phyloP scores from a whole-genome alignment of 2,329 filamentous ascomycete species.

The Xylaria sp. region DNA sequence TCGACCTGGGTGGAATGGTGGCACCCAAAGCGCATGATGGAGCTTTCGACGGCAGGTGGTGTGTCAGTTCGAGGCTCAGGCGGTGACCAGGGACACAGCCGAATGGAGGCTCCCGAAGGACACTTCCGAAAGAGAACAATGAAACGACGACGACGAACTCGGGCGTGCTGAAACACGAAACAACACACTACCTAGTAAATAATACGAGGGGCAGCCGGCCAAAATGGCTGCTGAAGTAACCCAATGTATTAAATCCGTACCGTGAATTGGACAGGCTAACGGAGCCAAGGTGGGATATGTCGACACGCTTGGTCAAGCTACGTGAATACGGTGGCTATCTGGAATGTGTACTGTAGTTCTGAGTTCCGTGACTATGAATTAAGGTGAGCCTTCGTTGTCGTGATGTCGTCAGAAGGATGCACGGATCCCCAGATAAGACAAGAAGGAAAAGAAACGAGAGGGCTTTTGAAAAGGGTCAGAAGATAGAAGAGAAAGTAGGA shows the following conservation, averaged over 20 bases:
- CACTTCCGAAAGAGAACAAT: conserved; percentile 14
- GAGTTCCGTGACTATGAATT: not conserved
- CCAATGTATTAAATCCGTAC: conserved; percentile 2
- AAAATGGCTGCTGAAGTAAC: conserved; percentile 16
- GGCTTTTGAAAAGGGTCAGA: conserved; percentile 4
- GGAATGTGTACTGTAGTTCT: not conserved
- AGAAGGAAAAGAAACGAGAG: conserved; percentile 9
- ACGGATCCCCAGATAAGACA: not conserved
- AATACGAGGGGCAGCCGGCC: conserved; percentile 18
- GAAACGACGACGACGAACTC: conserved; percentile 18
- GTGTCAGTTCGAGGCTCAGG: conserved; percentile 17
- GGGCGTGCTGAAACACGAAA: conserved; percentile 22
- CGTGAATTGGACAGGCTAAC: not conserved
- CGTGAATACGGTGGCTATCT: not conserved
- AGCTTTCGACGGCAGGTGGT: conserved; percentile 22
- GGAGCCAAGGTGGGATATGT: not conserved
- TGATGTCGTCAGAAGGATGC: conserved; percentile 3
- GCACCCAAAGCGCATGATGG: conserved; percentile 40
- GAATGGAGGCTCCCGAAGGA: conserved; percentile 5
- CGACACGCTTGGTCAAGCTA: not conserved
- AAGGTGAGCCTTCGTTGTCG: not conserved
- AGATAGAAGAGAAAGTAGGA: not conserved
- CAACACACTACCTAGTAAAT: not conserved
- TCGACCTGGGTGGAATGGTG: conserved; percentile 37
- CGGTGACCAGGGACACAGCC: conserved; percentile 9